These are phyloP conservation scores for Zymoseptoria crescenta DNA, from an alignment of 2,329 filamentous ascomycete genomes.

Conservation along the genomic window DNA sequence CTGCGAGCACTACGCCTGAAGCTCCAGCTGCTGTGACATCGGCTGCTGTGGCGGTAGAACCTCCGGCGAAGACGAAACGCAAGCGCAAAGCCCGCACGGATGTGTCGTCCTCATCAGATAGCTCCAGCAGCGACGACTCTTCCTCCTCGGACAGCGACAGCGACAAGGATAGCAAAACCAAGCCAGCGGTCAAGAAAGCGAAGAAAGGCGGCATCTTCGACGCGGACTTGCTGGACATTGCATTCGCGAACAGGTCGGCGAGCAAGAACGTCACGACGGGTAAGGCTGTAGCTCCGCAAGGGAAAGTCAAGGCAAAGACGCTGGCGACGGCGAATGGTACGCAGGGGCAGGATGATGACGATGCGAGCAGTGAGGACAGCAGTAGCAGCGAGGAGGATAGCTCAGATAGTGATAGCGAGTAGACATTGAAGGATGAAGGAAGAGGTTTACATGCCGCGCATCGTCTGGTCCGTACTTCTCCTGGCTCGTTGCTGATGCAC, in stretches of 20 bases:
- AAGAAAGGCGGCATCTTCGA: neutral
- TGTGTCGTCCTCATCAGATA: neutral
- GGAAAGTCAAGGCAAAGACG: neutral
- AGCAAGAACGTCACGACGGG: neutral
- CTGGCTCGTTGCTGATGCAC: neutral
- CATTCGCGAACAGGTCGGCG: neutral
- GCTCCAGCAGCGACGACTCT: conserved; percentile 4
- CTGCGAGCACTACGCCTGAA: neutral
- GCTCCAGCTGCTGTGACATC: no score
- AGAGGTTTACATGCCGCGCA: neutral
- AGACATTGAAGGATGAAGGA: neutral
- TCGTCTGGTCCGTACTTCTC: neutral
- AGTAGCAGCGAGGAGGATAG: conserved; percentile 6
- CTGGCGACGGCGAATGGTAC: neutral
- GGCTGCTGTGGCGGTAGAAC: neutral
- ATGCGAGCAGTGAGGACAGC: neutral
- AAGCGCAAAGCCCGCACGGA: neutral
- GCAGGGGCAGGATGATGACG: neutral
- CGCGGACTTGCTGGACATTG: conserved; percentile 3
- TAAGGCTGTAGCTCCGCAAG: neutral
- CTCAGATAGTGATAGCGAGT: conserved; percentile 11
- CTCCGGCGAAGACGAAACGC: neutral
- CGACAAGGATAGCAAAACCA: neutral
- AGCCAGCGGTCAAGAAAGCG: neutral
- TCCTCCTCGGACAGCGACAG: neutral